Conservation (phyloP, 23 red algal genomes). For the Cyanidium caldarium region DNA sequence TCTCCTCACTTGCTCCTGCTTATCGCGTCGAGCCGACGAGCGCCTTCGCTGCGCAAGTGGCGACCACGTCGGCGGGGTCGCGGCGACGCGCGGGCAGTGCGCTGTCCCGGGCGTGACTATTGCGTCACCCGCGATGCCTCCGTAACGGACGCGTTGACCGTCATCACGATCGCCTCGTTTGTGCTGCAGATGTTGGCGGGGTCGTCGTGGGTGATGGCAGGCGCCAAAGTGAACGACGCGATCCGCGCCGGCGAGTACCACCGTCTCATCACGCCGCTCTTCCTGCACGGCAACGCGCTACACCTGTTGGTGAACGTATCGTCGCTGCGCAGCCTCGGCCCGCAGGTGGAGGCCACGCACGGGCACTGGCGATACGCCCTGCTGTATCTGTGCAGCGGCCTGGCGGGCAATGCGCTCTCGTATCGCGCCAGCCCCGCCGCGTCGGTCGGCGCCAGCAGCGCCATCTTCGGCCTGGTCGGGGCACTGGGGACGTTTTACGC, state of each 20-base stretch:
- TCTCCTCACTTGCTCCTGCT: no score
- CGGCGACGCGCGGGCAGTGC: no score
- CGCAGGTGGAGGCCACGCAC: constrained; percentile 64
- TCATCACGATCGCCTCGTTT: neutral
- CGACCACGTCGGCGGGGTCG: no score
- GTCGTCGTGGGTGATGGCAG: constrained; percentile 17
- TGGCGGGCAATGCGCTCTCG: constrained; percentile 41
- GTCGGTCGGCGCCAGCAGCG: constrained; percentile 75
- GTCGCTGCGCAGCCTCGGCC: constrained; percentile 48
- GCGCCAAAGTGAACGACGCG: constrained; percentile 71
- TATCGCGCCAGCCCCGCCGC: constrained; percentile 41
- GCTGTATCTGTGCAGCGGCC: constrained; percentile 51
- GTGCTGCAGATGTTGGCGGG: neutral
- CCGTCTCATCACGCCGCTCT: constrained; percentile 74
- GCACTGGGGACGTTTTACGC: constrained; percentile 45
- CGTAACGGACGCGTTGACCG: neutral
- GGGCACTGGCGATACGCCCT: constrained; percentile 43
- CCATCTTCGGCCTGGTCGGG: constrained; percentile 87
- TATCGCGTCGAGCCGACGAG: no score
- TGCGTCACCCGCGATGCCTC: neutral
- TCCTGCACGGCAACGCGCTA: constrained; percentile 54
- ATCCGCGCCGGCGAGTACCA: constrained; percentile 57
- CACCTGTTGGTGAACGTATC: constrained; percentile 66
- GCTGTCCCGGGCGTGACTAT: neutral
- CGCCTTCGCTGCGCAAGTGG: no score